phyloP scores from a whole-genome alignment of 768 basidiomycete species.

The Termitomyces titanicus region DNA sequence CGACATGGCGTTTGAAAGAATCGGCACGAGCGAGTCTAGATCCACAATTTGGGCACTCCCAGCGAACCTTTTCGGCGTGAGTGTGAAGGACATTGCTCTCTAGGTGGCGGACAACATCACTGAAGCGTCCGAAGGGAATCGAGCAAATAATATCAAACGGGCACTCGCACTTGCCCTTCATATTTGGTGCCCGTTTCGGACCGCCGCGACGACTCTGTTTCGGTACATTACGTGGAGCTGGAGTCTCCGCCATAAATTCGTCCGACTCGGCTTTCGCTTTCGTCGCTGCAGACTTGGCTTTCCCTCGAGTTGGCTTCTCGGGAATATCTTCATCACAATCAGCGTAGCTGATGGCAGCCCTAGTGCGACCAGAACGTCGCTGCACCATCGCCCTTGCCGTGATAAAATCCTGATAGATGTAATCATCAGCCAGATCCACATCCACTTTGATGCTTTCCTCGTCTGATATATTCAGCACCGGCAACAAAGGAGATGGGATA shows the following conservation, averaged over 20 bases:
- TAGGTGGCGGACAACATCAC: constrained; percentile 6
- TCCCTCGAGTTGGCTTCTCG: background rate
- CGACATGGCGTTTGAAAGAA: background rate
- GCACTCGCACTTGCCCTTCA: background rate
- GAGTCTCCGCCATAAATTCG: background rate
- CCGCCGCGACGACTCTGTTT: background rate
- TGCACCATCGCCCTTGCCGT: background rate
- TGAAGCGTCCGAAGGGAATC: background rate
- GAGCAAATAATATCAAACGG: constrained; percentile 1
- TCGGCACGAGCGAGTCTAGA: constrained; percentile 2
- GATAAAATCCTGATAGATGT: background rate
- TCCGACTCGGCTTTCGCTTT: background rate
- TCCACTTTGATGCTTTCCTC: background rate
- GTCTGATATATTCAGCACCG: background rate
- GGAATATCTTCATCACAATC: constrained; percentile 2
- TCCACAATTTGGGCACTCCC: background rate
- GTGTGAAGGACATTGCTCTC: constrained; percentile 3
- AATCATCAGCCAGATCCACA: background rate
- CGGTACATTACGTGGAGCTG: background rate
- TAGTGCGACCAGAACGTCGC: constrained; percentile 3
- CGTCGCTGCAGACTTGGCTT: background rate
- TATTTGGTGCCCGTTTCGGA: background rate
- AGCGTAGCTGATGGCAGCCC: background rate
- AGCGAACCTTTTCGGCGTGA: background rate
- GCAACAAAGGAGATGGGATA: background rate